A percentile compares a stretch with the other conserved stretches of the same genome.
These are phyloP conservation scores for Grifola frondosa DNA, from an alignment of 1,284 basidiomycete genomes.

Conservation along the genomic window DNA sequence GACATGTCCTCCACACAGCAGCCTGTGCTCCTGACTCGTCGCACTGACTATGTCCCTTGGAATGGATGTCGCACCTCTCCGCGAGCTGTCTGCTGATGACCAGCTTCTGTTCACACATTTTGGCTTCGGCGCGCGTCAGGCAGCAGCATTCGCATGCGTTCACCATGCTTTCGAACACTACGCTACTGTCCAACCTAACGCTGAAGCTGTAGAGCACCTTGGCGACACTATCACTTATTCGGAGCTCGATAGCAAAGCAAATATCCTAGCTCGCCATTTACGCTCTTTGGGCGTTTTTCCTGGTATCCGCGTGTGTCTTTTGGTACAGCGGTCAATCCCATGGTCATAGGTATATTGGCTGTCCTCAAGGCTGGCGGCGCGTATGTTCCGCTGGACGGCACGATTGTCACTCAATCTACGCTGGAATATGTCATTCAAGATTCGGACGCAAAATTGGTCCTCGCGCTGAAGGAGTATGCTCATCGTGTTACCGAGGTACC, in stretches of 20 bases:
- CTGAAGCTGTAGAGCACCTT: constrained; percentile 52
- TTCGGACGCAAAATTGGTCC: constrained; percentile 43
- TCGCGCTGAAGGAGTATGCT: constrained; percentile 47
- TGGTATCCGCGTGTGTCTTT: constrained; percentile 50
- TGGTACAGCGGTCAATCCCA: constrained; percentile 53
- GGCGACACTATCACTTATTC: constrained; percentile 46
- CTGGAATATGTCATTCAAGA: constrained; percentile 52
- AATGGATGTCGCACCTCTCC: constrained; percentile 15
- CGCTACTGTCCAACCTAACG: constrained; percentile 39
- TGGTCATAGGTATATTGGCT: constrained; percentile 55
- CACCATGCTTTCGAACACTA: constrained; percentile 58
- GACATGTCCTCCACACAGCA: constrained; percentile 1
- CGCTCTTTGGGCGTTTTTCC: constrained; percentile 44
- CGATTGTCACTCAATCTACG: constrained; percentile 54
- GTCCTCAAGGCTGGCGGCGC: constrained; percentile 56
- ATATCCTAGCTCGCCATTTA: constrained; percentile 46
- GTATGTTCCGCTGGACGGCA: constrained; percentile 58
- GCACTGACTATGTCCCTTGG: constrained; percentile 7
- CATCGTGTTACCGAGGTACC: constrained; percentile 36
- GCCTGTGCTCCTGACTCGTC: constrained; percentile 2
- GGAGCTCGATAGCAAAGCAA: constrained; percentile 49
- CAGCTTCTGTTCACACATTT: constrained; percentile 45
- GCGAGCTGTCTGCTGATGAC: constrained; percentile 38
- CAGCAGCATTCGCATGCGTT: constrained; percentile 46
- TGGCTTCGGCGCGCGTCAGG: constrained; percentile 40